phyloP scores from a whole-genome alignment of 177 flowering plant species.

The Telopea speciosissima region DNA sequence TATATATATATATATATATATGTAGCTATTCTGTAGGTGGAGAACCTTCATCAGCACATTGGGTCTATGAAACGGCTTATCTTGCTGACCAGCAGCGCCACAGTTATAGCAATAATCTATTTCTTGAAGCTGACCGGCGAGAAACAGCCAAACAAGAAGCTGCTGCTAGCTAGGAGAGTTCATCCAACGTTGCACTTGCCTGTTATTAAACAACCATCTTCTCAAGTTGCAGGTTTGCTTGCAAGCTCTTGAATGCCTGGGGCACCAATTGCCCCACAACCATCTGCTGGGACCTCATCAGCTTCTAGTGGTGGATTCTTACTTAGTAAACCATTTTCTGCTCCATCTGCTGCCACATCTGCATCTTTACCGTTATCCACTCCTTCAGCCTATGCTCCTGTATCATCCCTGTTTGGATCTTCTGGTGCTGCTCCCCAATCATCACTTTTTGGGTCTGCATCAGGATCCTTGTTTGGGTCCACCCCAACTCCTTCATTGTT shows the following conservation, averaged over 20 bases:
- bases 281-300: slow-evolving; percentile 34
- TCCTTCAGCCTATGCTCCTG: slow-evolving; percentile 52
- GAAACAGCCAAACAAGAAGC: slow-evolving; percentile 91
- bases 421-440: slow-evolving; percentile 56
- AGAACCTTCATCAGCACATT: slow-evolving; percentile 86
- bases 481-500: slow-evolving; percentile 54
- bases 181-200: slow-evolving; percentile 92
- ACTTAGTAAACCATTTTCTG: slow-evolving; percentile 48
- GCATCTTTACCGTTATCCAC: slow-evolving; percentile 63
- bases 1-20: no score
- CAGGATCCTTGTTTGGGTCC: slow-evolving; percentile 46
- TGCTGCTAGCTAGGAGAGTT: slow-evolving; percentile 86
- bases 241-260: slow-evolving; percentile 50
- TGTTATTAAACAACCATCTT: slow-evolving; percentile 51
- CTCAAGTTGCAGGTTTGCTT: slow-evolving; percentile 66
- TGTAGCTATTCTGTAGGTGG: slow-evolving; percentile 47
- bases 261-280: slow-evolving; percentile 34
- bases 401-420: slow-evolving; percentile 46
- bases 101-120: slow-evolving; percentile 78
- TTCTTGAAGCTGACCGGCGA: slow-evolving; percentile 91
- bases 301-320: slow-evolving; percentile 64
- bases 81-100: slow-evolving; percentile 87
- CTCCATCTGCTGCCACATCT: slow-evolving; percentile 40
- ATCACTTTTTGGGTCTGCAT: slow-evolving; percentile 50
- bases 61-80: slow-evolving; percentile 92